Evolutionary conservation across 108 stramenopile species (phyloP).

Genomic region (Pseudonitzschia pungens): DNA sequence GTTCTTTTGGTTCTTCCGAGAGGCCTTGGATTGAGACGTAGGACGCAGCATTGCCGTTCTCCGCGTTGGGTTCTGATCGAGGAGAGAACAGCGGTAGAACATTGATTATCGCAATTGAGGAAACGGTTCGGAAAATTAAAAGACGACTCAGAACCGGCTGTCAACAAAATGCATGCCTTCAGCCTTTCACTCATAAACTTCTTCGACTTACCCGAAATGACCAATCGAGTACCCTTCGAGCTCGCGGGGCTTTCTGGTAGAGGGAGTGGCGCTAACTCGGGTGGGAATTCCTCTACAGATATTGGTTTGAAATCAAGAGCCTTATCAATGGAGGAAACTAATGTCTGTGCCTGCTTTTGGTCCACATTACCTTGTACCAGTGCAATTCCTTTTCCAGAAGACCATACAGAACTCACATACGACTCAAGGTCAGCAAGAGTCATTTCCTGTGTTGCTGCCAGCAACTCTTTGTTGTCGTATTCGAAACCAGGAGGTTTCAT

Average conservation of each 20-base stretch:
- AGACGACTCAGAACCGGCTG: slow-evolving; percentile 32
- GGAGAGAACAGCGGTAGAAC: slow-evolving; percentile 40
- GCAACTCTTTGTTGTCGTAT: slow-evolving; percentile 55
- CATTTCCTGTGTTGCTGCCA: slow-evolving; percentile 48
- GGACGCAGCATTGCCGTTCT: slow-evolving; percentile 67
- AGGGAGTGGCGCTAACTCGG: slow-evolving; percentile 60
- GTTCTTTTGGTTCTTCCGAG: slow-evolving; percentile 59
- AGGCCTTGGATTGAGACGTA: slow-evolving; percentile 73
- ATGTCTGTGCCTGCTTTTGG: slow-evolving; percentile 64
- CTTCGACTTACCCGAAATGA: slow-evolving; percentile 32
- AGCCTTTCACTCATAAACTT: slow-evolving; percentile 42
- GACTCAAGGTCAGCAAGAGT: slow-evolving; percentile 52
- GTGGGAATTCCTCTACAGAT: slow-evolving; percentile 52
- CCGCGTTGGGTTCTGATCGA: slow-evolving; percentile 74
- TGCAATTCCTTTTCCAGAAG: slow-evolving; percentile 72
- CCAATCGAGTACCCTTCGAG: slow-evolving; percentile 42
- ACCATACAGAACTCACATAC: slow-evolving; percentile 64
- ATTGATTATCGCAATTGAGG: slow-evolving; percentile 14
- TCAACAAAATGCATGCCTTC: slow-evolving; percentile 55
- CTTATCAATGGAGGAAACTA: slow-evolving; percentile 64
- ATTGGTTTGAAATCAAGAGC: slow-evolving; percentile 74
- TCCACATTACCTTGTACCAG: slow-evolving; percentile 82
- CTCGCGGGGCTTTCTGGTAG: slow-evolving; percentile 35
- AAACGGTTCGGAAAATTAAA: slow-evolving; percentile 48
- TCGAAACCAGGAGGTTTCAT: slow-evolving; percentile 60